phyloP scores from a whole-genome alignment of 306 rosid species.

The Trichosanthes cucumerina region DNA sequence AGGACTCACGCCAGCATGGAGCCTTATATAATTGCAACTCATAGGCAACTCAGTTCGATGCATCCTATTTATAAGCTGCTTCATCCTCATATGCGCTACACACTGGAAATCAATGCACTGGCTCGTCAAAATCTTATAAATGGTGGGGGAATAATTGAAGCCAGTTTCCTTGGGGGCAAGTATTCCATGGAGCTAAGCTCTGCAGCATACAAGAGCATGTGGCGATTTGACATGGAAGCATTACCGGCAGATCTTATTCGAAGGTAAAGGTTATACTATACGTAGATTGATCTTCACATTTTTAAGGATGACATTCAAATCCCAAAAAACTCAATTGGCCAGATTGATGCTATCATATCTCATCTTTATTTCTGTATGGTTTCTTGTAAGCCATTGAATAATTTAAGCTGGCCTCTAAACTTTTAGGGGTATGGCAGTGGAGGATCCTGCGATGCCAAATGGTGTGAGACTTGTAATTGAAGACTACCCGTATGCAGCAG shows the following conservation, averaged over 20 bases:
- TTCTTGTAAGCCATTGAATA: not conserved
- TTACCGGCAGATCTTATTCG: conserved; percentile 86
- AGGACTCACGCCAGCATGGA: conserved; percentile 96
- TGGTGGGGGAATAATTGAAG: conserved; percentile 91
- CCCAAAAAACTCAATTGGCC: not conserved
- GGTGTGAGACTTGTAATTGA: conserved; percentile 78
- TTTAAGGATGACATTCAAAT: not conserved
- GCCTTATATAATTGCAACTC: conserved; percentile 83
- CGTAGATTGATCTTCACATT: not conserved
- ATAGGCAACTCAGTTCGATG: conserved; percentile 81
- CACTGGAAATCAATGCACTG: conserved; percentile 77
- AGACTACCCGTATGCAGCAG: conserved; percentile 94
- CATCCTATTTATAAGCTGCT: conserved; percentile 87
- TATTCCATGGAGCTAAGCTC: conserved; percentile 83
- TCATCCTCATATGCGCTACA: conserved; percentile 94
- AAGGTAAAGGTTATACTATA: conserved; percentile 32
- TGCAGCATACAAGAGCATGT: conserved; percentile 64
- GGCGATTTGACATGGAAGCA: conserved; percentile 92
- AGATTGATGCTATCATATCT: not conserved
- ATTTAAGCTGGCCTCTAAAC: not conserved
- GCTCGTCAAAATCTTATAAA: conserved; percentile 82
- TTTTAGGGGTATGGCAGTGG: conserved; percentile 90
- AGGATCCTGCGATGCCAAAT: conserved; percentile 61
- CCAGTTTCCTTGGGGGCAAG: conserved; percentile 80
- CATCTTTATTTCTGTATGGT: not conserved